These are phyloP conservation scores for Viridothelium virens DNA, from an alignment of 495 filamentous ascomycete species.

Conservation along the genomic window DNA sequence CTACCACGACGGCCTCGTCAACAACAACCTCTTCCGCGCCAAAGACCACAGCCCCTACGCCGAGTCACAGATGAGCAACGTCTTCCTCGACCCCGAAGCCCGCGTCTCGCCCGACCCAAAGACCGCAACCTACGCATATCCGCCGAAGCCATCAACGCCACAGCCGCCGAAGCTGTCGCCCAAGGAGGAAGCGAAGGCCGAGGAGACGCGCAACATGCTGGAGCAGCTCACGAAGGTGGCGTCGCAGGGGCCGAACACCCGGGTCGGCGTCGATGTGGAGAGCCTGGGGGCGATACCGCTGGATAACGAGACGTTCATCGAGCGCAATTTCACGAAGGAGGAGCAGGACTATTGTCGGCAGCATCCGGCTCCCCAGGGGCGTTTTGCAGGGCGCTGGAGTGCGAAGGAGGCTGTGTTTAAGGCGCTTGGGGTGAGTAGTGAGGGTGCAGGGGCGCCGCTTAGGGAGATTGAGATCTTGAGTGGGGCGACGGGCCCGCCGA, in stretches of 20 bases:
- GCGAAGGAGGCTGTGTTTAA: conserved; percentile 99
- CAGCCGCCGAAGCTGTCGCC: conserved; percentile 12
- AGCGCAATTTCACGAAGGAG: conserved; percentile 80
- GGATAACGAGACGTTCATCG: conserved; percentile 85
- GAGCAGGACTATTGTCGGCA: conserved; percentile 82
- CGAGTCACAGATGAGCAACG: conserved; percentile 71
- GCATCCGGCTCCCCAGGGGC: conserved; percentile 67
- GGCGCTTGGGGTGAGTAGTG: conserved; percentile 76
- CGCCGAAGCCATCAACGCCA: conserved; percentile 45
- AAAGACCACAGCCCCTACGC: conserved; percentile 86
- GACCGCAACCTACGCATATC: conserved; percentile 65
- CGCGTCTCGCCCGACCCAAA: conserved; percentile 81
- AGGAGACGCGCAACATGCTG: conserved; percentile 61
- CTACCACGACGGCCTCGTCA: conserved; percentile 95
- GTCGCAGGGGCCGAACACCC: conserved; percentile 53
- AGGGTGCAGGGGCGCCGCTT: conserved; percentile 80
- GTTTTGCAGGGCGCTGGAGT: conserved; percentile 88
- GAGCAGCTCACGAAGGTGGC: conserved; percentile 70
- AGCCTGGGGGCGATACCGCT: conserved; percentile 76
- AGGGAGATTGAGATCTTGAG: conserved; percentile 89
- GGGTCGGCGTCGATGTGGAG: conserved; percentile 90
- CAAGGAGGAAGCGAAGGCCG: conserved; percentile 41
- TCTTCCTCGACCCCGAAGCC: conserved; percentile 92
- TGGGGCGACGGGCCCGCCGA: conserved; percentile 71
- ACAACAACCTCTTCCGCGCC: conserved; percentile 93